Evolutionary conservation across 2,329 filamentous ascomycete genomes (phyloP), one percentile per base, ranked within the genome.

Genomic region (Purpureocillium lavendulum): DNA sequence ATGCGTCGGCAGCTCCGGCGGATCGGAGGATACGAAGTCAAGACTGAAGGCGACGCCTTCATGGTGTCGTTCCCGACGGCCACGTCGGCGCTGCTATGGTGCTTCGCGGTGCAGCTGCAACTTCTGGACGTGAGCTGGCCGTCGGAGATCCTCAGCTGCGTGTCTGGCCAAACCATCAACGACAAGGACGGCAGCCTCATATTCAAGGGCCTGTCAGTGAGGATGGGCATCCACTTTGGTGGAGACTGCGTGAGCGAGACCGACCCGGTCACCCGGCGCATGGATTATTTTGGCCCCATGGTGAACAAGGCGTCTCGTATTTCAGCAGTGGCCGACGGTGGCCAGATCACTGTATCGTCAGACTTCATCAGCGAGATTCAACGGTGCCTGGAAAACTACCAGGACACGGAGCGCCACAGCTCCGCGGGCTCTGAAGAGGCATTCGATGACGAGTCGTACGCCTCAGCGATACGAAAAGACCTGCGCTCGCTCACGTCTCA

Each of bases 261-360:
- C 36, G 92, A 98, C 61, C 92, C 92, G 0, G 89, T 98, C 36
- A 98, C 92, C 2, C 84, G 89, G 42, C 87, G 92, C 46, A 98
- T 98, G 92, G 92, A 98, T 55, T 98, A 98, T 65, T 98, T 97
- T 58, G 92, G 92, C 1, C 92, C 92, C 12, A 98, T 98, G 88
- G 92, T 98, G 54, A 98, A 98, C 65, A 89, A 94, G 56, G 87
- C 92, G 1, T 84, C 92, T 13, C 84, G 92, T 65, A 94, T 98
- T 48, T 92, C 87, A 7, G 84, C 87, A 16, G 89, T 95, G 33
- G 92, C 92, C 29, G 92, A 98, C 58, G 92, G 92, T 45, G 92
- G 92, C 1, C 90, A 98, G 59, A 96, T 97, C 48, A 92, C 90
- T 1, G 92, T 97, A 2, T 96, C 89, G 1, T 88, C 88, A 2